phyloP scores from a whole-genome alignment of 78 protist species.

The Dictyostelium intermedium region DNA sequence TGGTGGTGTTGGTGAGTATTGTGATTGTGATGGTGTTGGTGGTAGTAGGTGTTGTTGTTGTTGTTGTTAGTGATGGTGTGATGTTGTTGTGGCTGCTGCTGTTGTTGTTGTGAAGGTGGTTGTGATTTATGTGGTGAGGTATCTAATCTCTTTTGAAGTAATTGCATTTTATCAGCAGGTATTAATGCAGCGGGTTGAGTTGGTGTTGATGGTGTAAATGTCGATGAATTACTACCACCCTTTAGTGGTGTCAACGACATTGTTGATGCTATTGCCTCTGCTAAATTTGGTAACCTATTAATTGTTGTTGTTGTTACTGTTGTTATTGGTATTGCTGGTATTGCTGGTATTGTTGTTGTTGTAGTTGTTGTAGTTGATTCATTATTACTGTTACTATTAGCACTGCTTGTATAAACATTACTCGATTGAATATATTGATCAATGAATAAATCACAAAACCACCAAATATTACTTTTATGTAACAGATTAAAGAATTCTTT shows the following conservation, averaged over 20 bases:
- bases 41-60: neutral
- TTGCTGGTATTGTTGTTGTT: neutral
- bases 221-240: neutral
- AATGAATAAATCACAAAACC: constrained; percentile 76
- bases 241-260: neutral
- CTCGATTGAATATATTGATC: constrained; percentile 36
- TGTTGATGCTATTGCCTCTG: neutral
- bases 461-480: constrained; percentile 37
- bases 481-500: constrained; percentile 17
- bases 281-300: neutral
- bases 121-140: neutral
- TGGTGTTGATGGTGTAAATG: neutral
- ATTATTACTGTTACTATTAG: neutral
- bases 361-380: neutral
- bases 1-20: neutral
- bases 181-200: neutral
- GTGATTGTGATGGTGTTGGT: neutral
- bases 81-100: neutral
- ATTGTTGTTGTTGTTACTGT: neutral
- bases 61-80: neutral
- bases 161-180: constrained; percentile 7
- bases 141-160: constrained; percentile 65
- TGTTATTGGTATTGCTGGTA: neutral
- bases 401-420: neutral
- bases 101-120: neutral